Conservation (phyloP, 441 rosid genomes). For the Populus tomentosa region DNA sequence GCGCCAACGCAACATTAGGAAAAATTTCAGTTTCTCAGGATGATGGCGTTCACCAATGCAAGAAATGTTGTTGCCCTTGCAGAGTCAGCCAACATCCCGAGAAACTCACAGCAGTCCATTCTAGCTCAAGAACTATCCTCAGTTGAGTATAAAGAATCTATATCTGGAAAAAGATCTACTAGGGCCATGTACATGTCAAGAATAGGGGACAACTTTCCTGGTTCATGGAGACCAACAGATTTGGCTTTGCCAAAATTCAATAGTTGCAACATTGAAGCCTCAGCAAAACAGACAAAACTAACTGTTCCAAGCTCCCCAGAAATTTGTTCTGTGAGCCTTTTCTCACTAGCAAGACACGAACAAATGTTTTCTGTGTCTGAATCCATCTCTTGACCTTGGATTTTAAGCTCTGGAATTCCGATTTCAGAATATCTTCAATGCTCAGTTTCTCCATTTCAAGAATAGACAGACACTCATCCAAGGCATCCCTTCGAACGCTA, state of each 20-base stretch:
- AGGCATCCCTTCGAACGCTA: constrained; percentile 55
- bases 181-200: constrained; percentile 82
- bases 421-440: constrained; percentile 38
- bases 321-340: constrained; percentile 41
- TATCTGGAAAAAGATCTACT: constrained; percentile 59
- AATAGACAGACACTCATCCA: constrained; percentile 66
- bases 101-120: constrained; percentile 54
- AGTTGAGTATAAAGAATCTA: constrained; percentile 49
- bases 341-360: constrained; percentile 74
- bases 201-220: constrained; percentile 64
- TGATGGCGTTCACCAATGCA: constrained; percentile 63
- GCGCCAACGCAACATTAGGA: no score
- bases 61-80: constrained; percentile 45
- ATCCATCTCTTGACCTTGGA: constrained; percentile 56
- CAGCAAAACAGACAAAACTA: constrained; percentile 48
- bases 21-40: no score
- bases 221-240: constrained; percentile 64
- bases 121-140: constrained; percentile 46
- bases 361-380: constrained; percentile 53
- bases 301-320: constrained; percentile 45
- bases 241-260: constrained; percentile 82
- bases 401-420: constrained; percentile 69
- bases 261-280: constrained; percentile 66
- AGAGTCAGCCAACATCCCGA: constrained; percentile 43
- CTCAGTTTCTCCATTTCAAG: constrained; percentile 62